phyloP scores from a whole-genome alignment of 352 stramenopile species.

The Pelagophyceae sp. region DNA sequence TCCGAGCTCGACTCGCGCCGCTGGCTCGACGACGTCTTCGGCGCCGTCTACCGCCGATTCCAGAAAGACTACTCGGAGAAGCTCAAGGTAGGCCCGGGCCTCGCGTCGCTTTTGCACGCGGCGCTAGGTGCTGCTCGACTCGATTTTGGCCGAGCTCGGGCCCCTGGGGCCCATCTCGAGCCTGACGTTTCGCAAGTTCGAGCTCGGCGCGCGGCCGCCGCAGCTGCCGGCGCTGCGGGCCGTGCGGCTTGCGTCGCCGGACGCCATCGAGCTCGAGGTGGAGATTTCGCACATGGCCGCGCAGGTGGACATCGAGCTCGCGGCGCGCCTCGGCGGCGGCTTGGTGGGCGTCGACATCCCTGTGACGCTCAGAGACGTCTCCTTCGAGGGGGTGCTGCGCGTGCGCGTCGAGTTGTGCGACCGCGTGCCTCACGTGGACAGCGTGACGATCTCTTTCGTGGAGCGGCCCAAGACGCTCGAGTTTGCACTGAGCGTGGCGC shows the following conservation, averaged over 20 bases:
- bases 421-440: too few species aligned
- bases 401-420: neutral
- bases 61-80: neutral
- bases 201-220: neutral
- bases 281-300: too few species aligned
- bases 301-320: neutral
- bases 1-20: neutral
- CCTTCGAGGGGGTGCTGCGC: neutral
- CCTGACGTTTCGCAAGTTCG: neutral
- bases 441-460: neutral
- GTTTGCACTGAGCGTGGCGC: neutral
- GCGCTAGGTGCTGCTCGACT: neutral
- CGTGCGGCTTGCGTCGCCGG: too few species aligned
- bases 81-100: too few species aligned
- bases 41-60: neutral
- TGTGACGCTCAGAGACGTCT: neutral
- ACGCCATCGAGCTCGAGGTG: too few species aligned
- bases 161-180: neutral
- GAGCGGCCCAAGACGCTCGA: neutral
- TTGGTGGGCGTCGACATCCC: neutral
- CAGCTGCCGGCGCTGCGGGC: too few species aligned
- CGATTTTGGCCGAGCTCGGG: neutral
- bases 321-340: neutral
- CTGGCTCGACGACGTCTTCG: neutral
- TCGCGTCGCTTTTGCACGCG: too few species aligned